Evolutionary conservation across 495 filamentous ascomycete species (phyloP).

Genomic region (Talaromyces borbonicus): DNA sequence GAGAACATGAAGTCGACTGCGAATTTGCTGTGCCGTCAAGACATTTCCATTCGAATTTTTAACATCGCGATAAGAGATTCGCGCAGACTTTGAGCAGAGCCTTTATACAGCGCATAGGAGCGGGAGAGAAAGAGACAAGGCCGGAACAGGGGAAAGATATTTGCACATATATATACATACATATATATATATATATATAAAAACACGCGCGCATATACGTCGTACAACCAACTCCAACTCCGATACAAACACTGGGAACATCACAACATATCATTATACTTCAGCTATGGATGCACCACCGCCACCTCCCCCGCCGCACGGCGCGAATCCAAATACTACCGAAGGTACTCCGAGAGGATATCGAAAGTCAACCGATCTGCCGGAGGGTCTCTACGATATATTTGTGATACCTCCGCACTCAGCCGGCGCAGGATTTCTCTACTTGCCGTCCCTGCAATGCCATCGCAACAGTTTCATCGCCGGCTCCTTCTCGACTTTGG

Average conservation of each 20-base stretch:
- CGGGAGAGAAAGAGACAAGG: neutral
- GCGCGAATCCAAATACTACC: constrained; percentile 49
- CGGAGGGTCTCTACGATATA: constrained; percentile 85
- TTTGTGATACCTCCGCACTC: constrained; percentile 96
- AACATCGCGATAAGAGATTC: constrained; percentile 4
- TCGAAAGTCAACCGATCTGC: constrained; percentile 50
- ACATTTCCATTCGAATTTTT: constrained; percentile 12
- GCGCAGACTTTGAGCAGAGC: neutral
- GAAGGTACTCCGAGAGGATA: constrained; percentile 34
- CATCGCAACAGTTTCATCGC: constrained; percentile 86
- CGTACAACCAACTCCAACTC: neutral
- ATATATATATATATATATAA: neutral
- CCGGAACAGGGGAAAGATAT: constrained; percentile 1
- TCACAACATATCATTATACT: neutral
- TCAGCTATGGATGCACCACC: constrained; percentile 41
- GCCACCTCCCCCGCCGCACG: constrained; percentile 58
- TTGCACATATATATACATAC: neutral
- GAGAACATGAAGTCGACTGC: constrained; percentile 30
- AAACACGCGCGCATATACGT: too few species aligned
- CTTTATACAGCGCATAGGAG: constrained; percentile 4
- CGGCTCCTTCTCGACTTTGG: constrained; percentile 64
- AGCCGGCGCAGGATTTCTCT: constrained; percentile 81
- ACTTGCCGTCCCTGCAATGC: constrained; percentile 78
- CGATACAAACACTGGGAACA: neutral
- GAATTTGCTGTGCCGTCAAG: constrained; percentile 6